phyloP scores from a whole-genome alignment of 1,284 basidiomycete species.

The Meira miltonrushii region DNA sequence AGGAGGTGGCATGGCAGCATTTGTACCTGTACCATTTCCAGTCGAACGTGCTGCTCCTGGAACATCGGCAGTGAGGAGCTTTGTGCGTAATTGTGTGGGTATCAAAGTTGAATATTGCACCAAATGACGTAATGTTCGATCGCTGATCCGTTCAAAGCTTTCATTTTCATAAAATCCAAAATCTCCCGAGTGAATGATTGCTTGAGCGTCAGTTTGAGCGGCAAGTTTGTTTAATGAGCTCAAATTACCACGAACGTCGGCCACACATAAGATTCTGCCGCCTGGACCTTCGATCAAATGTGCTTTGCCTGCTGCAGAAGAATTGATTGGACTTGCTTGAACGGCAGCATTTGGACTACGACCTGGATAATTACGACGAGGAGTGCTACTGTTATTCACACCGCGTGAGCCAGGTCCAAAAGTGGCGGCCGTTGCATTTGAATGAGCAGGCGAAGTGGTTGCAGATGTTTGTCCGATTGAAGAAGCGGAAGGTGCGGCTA shows the following conservation, averaged over 20 bases:
- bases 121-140: conserved; percentile 85
- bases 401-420: conserved; percentile 10
- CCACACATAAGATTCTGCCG: conserved; percentile 87
- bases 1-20: conserved; percentile 9
- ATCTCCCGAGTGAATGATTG: conserved; percentile 93
- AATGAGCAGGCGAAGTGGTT: conserved; percentile 19
- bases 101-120: conserved; percentile 98
- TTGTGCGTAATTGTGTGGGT: conserved; percentile 70
- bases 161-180: conserved; percentile 93
- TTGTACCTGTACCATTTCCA: neutral
- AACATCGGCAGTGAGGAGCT: conserved; percentile 66
- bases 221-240: conserved; percentile 86
- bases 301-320: conserved; percentile 14
- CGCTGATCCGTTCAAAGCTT: conserved; percentile 82
- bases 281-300: conserved; percentile 44
- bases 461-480: neutral
- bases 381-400: neutral
- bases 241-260: conserved; percentile 73
- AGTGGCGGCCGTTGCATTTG: conserved; percentile 13
- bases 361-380: neutral
- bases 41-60: conserved; percentile 18
- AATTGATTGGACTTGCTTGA: neutral
- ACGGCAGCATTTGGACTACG: neutral
- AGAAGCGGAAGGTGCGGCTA: conserved; percentile 3
- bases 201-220: conserved; percentile 72